phyloP scores from a whole-genome alignment of 257 asterid species.

The Solanum sejunctum region DNA sequence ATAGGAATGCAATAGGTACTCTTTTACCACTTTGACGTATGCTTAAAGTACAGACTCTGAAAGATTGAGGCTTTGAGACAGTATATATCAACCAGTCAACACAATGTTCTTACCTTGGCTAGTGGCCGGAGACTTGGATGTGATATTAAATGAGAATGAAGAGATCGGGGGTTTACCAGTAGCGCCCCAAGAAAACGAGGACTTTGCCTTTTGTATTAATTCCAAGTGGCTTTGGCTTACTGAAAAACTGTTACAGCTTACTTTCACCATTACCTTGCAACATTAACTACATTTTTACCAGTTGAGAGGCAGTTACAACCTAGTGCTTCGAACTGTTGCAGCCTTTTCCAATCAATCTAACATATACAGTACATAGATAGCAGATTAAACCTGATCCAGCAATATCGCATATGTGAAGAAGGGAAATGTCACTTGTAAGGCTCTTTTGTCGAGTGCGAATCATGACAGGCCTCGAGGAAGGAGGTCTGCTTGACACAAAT shows the following conservation, averaged over 20 bases:
- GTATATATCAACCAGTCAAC: neutral
- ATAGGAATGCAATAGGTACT: neutral
- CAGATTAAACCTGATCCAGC: neutral
- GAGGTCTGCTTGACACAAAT: neutral
- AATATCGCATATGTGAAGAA: neutral
- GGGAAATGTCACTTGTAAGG: neutral
- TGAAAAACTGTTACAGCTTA: neutral
- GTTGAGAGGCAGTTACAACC: neutral
- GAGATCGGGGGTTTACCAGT: neutral
- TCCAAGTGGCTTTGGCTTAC: neutral
- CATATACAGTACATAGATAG: neutral
- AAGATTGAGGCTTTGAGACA: neutral
- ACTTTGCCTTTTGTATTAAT: neutral
- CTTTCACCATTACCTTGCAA: neutral
- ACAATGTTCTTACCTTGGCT: neutral
- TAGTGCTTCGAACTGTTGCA: neutral
- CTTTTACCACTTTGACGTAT: neutral
- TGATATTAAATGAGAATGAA: neutral
- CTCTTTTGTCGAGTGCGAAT: neutral
- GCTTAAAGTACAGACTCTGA: neutral
- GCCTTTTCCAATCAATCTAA: neutral
- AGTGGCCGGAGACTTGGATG: neutral
- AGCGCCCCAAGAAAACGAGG: neutral
- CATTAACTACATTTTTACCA: neutral
- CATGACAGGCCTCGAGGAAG: neutral